These are phyloP conservation scores for Thecaphora thlaspeos DNA, from an alignment of 1,284 basidiomycete genomes.

Conservation along the genomic window DNA sequence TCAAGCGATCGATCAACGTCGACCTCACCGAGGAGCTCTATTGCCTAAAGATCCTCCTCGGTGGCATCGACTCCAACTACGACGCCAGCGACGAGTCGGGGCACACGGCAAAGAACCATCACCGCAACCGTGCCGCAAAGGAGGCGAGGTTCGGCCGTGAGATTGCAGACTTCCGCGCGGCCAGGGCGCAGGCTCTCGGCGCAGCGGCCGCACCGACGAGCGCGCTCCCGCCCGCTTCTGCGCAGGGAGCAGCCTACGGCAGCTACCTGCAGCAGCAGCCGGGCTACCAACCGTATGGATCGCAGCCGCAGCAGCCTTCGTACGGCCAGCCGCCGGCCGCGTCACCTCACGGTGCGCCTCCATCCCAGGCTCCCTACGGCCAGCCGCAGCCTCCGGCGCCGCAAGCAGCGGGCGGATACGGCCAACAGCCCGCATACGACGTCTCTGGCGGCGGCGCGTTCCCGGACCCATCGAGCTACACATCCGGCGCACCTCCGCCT, in stretches of 20 bases:
- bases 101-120: constrained; percentile 7
- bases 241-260: constrained; percentile 7
- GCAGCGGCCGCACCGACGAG: not conserved
- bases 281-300: constrained; percentile 2
- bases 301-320: constrained; percentile 3
- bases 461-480: not conserved
- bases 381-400: constrained; percentile 3
- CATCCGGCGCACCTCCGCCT: constrained; percentile 14
- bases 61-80: constrained; percentile 42
- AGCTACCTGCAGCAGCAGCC: constrained; percentile 6
- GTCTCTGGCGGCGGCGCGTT: not conserved
- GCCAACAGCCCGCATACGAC: not conserved
- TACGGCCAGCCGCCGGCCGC: no score
- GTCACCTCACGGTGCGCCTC: no score
- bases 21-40: constrained; percentile 45
- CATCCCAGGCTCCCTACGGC: not conserved
- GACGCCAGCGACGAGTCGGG: constrained; percentile 40
- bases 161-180: constrained; percentile 1
- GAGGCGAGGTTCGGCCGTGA: not conserved
- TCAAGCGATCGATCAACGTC: constrained; percentile 31
- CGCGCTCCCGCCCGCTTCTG: not conserved
- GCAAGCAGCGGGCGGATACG: not conserved
- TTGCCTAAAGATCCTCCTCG: constrained; percentile 43
- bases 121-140: constrained; percentile 17
- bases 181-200: constrained; percentile 1